Percentiles rank a stretch among this genome's conserved stretches.
These are phyloP conservation scores for Sparassis latifolia DNA, from an alignment of 1,284 basidiomycete species.

Conservation along the genomic window DNA sequence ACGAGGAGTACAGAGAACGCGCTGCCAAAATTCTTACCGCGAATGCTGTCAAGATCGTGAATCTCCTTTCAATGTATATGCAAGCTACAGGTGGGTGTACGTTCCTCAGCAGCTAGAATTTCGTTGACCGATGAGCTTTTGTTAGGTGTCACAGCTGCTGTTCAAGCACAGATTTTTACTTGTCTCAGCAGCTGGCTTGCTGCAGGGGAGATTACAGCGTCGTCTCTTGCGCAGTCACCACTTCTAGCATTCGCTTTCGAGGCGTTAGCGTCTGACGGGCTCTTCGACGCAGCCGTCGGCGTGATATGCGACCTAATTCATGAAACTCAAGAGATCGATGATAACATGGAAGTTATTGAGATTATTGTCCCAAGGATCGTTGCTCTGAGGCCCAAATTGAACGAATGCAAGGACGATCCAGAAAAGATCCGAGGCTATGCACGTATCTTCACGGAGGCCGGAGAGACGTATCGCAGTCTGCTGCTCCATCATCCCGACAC, in stretches of 20 bases:
- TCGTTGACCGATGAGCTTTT: background rate
- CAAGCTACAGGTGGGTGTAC: slow-evolving; percentile 70
- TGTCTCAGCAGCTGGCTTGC: slow-evolving; percentile 87
- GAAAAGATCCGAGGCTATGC: slow-evolving; percentile 90
- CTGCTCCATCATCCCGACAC: slow-evolving; percentile 85
- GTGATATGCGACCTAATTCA: slow-evolving; percentile 93
- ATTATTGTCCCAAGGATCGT: slow-evolving; percentile 82
- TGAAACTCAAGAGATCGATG: slow-evolving; percentile 96
- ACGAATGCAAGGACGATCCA: slow-evolving; percentile 64
- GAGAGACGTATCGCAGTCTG: slow-evolving; percentile 91
- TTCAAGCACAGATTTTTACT: slow-evolving; percentile 85
- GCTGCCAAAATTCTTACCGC: slow-evolving; percentile 61
- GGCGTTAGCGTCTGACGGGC: slow-evolving; percentile 75
- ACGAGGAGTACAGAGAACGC: slow-evolving; percentile 74
- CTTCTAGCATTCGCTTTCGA: slow-evolving; percentile 84
- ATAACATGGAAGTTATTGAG: slow-evolving; percentile 88
- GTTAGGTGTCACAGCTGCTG: slow-evolving; percentile 73
- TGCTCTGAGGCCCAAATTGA: slow-evolving; percentile 59
- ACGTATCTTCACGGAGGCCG: slow-evolving; percentile 91
- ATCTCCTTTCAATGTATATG: slow-evolving; percentile 84
- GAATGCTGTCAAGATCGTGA: slow-evolving; percentile 72
- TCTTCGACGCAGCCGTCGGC: slow-evolving; percentile 92
- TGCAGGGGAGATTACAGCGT: slow-evolving; percentile 77
- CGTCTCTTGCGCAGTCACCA: slow-evolving; percentile 68
- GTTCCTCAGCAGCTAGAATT: background rate